Evolutionary conservation across 257 asterid genomes (phyloP), one percentile per base, ranked within the genome.

Genomic region (Nicotiana obtusifolia): DNA sequence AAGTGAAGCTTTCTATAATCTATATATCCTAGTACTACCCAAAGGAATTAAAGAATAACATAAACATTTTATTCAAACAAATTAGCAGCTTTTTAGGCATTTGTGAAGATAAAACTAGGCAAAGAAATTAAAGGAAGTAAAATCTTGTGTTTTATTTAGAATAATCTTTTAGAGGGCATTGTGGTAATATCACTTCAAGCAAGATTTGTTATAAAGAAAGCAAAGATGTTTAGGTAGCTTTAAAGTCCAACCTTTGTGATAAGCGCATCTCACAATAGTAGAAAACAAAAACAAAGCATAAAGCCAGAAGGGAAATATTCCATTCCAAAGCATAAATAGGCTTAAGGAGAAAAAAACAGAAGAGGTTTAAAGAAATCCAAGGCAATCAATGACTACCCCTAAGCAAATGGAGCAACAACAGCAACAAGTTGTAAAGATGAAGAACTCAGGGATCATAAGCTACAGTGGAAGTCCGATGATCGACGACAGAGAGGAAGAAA

Each of bases 401-500:
- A 88, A 89, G 61, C 91, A 90, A 65, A 49, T n/a, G n/a, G 61
- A 80, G 59, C 91, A 89, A 16, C 84, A 85, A 87, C 87, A 83
- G 41, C 14, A 76, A 19, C 87, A 81, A 37, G 84, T 88, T 88
- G 73, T 79, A 78, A 85, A 85, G 10, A 37, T 88, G 44, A 88
- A 90, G 89, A 94, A 80, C 81, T 88, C 95, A 3, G 94, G 91
- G 17, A 76, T 87, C 75, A 68, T 93, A 49, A 83, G 84, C 80
- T 85, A 89, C 73, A 81, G 57, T 0, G 90, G 91, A 1, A 90
- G 93, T 88, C 93, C 94, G 30, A 3, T 84, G 84, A 82, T 81
- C 20, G 97, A 92, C n/a, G 99, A 91, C 5, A 83, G 85, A 82
- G 98, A 92, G 5, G 99, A 93, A 41, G 99, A 95, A 81, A 89